These are phyloP conservation scores for Fraxinus angustifolia DNA, from an alignment of 305 asterid genomes.

Conservation along the genomic window DNA sequence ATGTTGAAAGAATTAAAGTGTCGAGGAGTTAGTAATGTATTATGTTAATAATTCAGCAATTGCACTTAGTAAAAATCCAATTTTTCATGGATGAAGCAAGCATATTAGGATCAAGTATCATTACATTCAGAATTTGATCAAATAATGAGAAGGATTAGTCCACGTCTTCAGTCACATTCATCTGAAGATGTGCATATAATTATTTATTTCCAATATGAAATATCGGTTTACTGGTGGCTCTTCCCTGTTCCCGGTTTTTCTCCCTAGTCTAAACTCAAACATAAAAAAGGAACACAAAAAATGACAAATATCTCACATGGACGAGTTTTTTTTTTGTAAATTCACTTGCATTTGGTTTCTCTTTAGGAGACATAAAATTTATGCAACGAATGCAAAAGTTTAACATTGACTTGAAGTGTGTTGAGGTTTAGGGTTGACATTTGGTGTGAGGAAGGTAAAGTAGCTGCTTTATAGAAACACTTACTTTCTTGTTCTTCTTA, in stretches of 20 bases:
- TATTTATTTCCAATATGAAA: conserved; percentile 52
- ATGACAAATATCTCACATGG: not conserved
- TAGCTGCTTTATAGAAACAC: not conserved
- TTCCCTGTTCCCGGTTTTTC: not conserved
- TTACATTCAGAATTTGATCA: too few species aligned
- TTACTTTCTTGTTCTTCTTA: not conserved
- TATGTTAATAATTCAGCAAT: too few species aligned
- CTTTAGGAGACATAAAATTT: conserved; percentile 41
- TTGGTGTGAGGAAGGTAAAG: conserved; percentile 92
- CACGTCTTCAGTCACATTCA: conserved; percentile 84
- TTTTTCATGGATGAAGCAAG: too few species aligned
- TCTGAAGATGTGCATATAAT: conserved; percentile 81
- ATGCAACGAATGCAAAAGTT: conserved; percentile 30
- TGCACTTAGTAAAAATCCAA: too few species aligned
- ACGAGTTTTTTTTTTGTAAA: conserved; percentile 8
- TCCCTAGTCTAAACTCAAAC: not conserved
- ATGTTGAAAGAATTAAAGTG: too few species aligned
- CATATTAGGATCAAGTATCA: too few species aligned
- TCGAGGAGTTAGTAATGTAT: too few species aligned
- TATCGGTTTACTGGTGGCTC: conserved; percentile 33
- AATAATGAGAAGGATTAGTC: conserved; percentile 9
- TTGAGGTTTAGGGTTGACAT: conserved; percentile 78
- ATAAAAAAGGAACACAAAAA: not conserved
- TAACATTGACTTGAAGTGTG: conserved; percentile 54
- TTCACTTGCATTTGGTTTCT: conserved; percentile 25